A percentile compares a stretch with the other conserved stretches of the same genome.
Evolutionary conservation across 495 filamentous ascomycete genomes (phyloP).

Genomic region (Lasiosphaeria miniovina): DNA sequence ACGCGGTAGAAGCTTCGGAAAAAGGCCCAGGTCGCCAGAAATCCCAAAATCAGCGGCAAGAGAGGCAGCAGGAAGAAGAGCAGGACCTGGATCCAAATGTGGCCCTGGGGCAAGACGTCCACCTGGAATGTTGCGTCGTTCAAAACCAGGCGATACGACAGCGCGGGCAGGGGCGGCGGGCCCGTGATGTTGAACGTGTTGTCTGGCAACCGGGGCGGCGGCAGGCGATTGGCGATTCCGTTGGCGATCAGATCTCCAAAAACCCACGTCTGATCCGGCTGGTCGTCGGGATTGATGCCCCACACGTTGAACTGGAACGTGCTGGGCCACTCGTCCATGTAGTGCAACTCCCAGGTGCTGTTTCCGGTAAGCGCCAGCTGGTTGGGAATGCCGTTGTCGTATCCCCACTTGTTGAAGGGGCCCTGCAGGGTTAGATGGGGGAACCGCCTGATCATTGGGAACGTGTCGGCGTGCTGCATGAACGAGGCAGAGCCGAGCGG

Average conservation of each 20-base stretch:
- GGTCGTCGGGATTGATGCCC: slow-evolving; percentile 61
- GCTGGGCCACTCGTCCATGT: slow-evolving; percentile 62
- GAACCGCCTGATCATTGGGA: slow-evolving; percentile 49
- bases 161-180: slow-evolving; percentile 50
- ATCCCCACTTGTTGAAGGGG: slow-evolving; percentile 63
- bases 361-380: slow-evolving; percentile 38
- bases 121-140: slow-evolving; percentile 52
- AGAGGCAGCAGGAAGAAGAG: slow-evolving; percentile 54
- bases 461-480: slow-evolving; percentile 56
- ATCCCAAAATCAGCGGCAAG: slow-evolving; percentile 51
- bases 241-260: slow-evolving; percentile 60
- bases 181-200: slow-evolving; percentile 57
- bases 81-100: slow-evolving; percentile 49
- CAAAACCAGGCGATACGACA: slow-evolving; percentile 54
- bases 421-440: slow-evolving; percentile 66
- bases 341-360: slow-evolving; percentile 56
- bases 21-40: slow-evolving; percentile 52
- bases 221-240: slow-evolving; percentile 55
- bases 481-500: slow-evolving; percentile 58
- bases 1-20: slow-evolving; percentile 59
- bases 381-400: slow-evolving; percentile 58
- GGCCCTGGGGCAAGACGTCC: slow-evolving; percentile 51
- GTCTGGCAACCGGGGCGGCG: slow-evolving; percentile 50
- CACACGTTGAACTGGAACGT: slow-evolving; percentile 60
- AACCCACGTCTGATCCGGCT: slow-evolving; percentile 56